Percentiles rank a stretch among this genome's conserved stretches.
These are phyloP conservation scores for Pichia inconspicua DNA, from an alignment of 1,139 yeast genomes.

Conservation along the genomic window DNA sequence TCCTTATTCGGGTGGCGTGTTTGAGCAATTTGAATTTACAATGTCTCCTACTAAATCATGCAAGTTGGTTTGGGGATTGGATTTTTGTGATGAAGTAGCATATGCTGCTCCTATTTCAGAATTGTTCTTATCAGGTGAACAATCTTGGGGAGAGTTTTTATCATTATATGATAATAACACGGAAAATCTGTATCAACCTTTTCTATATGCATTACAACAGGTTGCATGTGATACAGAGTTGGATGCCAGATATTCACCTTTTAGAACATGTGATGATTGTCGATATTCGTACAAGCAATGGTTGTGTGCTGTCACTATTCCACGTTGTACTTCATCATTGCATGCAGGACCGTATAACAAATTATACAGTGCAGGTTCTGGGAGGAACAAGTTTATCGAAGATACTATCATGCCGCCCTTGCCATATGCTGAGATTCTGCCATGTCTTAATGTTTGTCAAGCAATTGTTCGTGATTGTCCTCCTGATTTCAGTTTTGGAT, in stretches of 20 bases:
- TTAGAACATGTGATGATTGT: slow-evolving; percentile 69
- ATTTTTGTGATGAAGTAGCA: slow-evolving; percentile 75
- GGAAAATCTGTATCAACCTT: slow-evolving; percentile 46
- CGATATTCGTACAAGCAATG: slow-evolving; percentile 67
- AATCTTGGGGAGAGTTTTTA: slow-evolving; percentile 30
- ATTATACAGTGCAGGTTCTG: slow-evolving; percentile 40
- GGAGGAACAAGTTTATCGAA: slow-evolving; percentile 58
- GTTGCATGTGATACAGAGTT: slow-evolving; percentile 66
- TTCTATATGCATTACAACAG: slow-evolving; percentile 69
- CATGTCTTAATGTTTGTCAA: slow-evolving; percentile 78
- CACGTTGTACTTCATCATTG: slow-evolving; percentile 58
- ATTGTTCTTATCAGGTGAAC: slow-evolving; percentile 16
- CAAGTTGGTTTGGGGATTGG: slow-evolving; percentile 62
- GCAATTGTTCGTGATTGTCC: slow-evolving; percentile 82
- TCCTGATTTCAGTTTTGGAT: slow-evolving; percentile 58
- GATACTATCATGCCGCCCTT: slow-evolving; percentile 48
- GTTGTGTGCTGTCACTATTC: slow-evolving; percentile 88
- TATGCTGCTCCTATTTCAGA: slow-evolving; percentile 72
- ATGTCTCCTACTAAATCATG: slow-evolving; percentile 58
- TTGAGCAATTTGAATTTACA: slow-evolving; percentile 49
- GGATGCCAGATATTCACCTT: slow-evolving; percentile 69
- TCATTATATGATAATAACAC: slow-evolving; percentile 61
- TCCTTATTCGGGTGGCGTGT: slow-evolving; percentile 59
- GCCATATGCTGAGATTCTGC: slow-evolving; percentile 70
- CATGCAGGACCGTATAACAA: slow-evolving; percentile 38